These are phyloP conservation scores for Xylaria acuta DNA, from an alignment of 495 filamentous ascomycete genomes.

Conservation along the genomic window DNA sequence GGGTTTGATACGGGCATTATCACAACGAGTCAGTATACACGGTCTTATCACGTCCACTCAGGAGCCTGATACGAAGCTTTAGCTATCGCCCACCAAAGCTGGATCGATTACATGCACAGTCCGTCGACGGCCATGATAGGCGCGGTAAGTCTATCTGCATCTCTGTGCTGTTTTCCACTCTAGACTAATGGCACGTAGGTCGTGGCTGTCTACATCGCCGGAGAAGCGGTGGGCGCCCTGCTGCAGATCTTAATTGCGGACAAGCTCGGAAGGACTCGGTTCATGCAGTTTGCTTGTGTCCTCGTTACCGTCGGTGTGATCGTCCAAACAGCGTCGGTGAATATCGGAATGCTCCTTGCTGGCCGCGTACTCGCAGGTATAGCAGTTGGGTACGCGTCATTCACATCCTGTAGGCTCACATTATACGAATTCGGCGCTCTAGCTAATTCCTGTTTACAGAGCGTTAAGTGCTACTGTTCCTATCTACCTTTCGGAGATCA, in stretches of 20 bases:
- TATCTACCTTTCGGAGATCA: conserved; percentile 66
- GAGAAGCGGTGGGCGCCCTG: conserved; percentile 61
- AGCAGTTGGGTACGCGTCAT: conserved; percentile 58
- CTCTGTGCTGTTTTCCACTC: background rate
- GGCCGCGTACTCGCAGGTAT: conserved; percentile 62
- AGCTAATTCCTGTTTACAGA: conserved; percentile 1
- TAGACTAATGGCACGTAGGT: conserved; percentile 35
- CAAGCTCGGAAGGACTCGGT: conserved; percentile 61
- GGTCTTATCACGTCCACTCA: background rate
- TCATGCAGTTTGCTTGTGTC: conserved; percentile 65
- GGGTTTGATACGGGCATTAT: conserved; percentile 66
- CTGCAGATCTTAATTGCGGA: conserved; percentile 62
- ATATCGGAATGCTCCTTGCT: conserved; percentile 66
- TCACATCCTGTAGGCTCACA: background rate
- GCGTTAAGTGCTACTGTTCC: conserved; percentile 58
- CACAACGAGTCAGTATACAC: conserved; percentile 61
- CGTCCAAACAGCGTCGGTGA: conserved; percentile 64
- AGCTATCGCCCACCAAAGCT: conserved; percentile 67
- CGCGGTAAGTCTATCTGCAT: conserved; percentile 45
- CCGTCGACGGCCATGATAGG: conserved; percentile 63
- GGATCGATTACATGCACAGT: conserved; percentile 64
- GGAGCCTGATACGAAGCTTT: conserved; percentile 9
- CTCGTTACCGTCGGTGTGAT: conserved; percentile 63
- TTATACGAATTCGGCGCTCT: background rate
- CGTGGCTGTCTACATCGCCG: conserved; percentile 66